These are phyloP conservation scores for Phytopythium delawarense DNA, from an alignment of 352 stramenopile species.

Conservation along the genomic window DNA sequence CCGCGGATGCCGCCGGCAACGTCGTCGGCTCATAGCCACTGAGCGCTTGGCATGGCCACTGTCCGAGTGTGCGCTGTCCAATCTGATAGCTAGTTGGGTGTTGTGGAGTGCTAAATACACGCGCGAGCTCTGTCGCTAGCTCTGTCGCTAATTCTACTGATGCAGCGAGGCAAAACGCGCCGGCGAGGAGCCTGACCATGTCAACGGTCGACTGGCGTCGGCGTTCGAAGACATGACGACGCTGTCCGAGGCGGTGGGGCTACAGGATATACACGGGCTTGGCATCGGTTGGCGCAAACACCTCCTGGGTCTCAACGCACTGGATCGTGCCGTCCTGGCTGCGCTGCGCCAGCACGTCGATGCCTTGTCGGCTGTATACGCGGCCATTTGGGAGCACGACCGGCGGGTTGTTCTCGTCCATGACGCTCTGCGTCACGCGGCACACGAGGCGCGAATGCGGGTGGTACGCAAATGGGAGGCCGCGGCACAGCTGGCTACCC, in stretches of 20 bases:
- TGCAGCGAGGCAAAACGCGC: neutral
- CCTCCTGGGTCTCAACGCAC: slow-evolving; percentile 69
- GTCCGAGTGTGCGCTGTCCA: neutral
- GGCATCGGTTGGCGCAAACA: slow-evolving; percentile 50
- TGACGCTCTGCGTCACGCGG: slow-evolving; percentile 70
- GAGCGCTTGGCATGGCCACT: neutral
- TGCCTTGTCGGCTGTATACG: slow-evolving; percentile 77
- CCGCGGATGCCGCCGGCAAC: slow-evolving; percentile 12
- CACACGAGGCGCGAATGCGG: slow-evolving; percentile 83
- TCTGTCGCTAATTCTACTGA: neutral
- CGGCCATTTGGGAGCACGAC: slow-evolving; percentile 77
- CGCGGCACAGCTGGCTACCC: slow-evolving; percentile 47
- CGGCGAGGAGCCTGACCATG: neutral
- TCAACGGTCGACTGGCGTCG: neutral
- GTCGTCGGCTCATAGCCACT: neutral
- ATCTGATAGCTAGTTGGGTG: neutral
- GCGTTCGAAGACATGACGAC: neutral
- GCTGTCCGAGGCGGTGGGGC: neutral
- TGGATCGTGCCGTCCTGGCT: slow-evolving; percentile 53
- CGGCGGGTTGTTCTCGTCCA: slow-evolving; percentile 85
- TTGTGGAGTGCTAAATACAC: neutral
- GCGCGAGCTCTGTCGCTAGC: neutral
- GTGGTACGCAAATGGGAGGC: slow-evolving; percentile 73
- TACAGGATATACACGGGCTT: slow-evolving; percentile 82
- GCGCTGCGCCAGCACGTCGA: slow-evolving; percentile 47